phyloP scores from a whole-genome alignment of 2,329 filamentous ascomycete genomes.

The Phialophora chinensis region DNA sequence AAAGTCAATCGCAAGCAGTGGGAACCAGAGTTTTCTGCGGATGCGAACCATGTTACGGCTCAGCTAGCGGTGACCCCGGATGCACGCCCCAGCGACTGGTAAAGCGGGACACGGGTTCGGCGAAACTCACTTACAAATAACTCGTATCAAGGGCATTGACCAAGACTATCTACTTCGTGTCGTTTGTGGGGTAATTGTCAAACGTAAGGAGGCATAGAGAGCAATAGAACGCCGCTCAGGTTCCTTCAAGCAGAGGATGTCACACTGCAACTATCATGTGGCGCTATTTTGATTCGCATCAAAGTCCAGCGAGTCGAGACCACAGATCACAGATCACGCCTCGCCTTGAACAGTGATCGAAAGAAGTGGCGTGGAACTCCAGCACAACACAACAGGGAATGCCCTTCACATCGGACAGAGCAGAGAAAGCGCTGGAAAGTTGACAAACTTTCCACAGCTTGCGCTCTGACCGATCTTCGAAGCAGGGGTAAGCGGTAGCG shows the following conservation, averaged over 20 bases:
- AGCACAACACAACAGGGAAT: not conserved
- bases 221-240: not conserved
- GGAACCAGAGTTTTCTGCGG: slow-evolving; percentile 13
- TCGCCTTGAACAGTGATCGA: not conserved
- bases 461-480: not conserved
- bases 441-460: not conserved
- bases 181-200: not conserved
- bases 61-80: slow-evolving; percentile 2
- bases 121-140: not conserved
- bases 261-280: not conserved
- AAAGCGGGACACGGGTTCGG: not conserved
- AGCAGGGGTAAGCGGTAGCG: slow-evolving; percentile 22
- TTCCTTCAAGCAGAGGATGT: not conserved
- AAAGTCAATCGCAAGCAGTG: not conserved
- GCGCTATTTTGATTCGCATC: not conserved
- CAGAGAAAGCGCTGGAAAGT: not conserved
- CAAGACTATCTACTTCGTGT: not conserved
- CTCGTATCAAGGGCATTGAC: not conserved
- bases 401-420: not conserved
- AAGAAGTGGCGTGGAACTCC: not conserved
- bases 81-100: not conserved
- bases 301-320: not conserved
- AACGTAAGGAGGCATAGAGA: not conserved
- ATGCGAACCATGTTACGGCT: slow-evolving; percentile 12
- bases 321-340: not conserved